Percentiles rank a stretch among this genome's conserved stretches.
phyloP scores from a whole-genome alignment of 768 basidiomycete species.

The Chalciporus chontae region DNA sequence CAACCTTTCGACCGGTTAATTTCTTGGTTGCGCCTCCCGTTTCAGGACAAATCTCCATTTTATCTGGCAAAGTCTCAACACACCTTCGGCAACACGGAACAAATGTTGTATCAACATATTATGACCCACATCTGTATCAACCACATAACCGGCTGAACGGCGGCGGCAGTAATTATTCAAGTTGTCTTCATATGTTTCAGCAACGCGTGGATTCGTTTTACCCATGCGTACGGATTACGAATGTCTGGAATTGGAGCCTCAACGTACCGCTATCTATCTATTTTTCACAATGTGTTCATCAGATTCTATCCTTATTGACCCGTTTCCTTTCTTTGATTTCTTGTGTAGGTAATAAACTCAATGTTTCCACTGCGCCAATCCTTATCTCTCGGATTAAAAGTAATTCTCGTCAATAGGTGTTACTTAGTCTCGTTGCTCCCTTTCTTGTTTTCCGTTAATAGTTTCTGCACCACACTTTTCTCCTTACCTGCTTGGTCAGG shows the following conservation, averaged over 20 bases:
- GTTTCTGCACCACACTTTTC: neutral
- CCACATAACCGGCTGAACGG: constrained; percentile 23
- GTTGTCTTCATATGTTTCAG: constrained; percentile 27
- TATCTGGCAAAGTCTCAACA: constrained; percentile 14
- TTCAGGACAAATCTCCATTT: constrained; percentile 10
- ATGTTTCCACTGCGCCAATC: constrained; percentile 2
- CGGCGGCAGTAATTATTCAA: constrained; percentile 26
- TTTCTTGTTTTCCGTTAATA: neutral
- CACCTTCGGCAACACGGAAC: constrained; percentile 21
- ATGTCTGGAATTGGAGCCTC: constrained; percentile 18
- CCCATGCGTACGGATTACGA: constrained; percentile 26
- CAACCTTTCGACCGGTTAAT: constrained; percentile 28
- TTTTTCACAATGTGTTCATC: constrained; percentile 13
- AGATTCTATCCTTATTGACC: constrained; percentile 29
- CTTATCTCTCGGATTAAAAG: constrained; percentile 1
- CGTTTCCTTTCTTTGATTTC: constrained; percentile 16
- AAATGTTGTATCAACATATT: constrained; percentile 31
- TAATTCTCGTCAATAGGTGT: constrained; percentile 6
- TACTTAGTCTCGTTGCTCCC: constrained; percentile 8
- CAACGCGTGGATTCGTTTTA: constrained; percentile 20
- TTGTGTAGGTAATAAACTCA: constrained; percentile 12
- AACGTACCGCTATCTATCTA: constrained; percentile 18
- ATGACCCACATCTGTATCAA: constrained; percentile 33
- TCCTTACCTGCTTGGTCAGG: constrained; percentile 24
- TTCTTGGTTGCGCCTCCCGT: neutral